These are phyloP conservation scores for Leptomonas pyrrhocoris DNA, from an alignment of 208 protist genomes.

Conservation along the genomic window DNA sequence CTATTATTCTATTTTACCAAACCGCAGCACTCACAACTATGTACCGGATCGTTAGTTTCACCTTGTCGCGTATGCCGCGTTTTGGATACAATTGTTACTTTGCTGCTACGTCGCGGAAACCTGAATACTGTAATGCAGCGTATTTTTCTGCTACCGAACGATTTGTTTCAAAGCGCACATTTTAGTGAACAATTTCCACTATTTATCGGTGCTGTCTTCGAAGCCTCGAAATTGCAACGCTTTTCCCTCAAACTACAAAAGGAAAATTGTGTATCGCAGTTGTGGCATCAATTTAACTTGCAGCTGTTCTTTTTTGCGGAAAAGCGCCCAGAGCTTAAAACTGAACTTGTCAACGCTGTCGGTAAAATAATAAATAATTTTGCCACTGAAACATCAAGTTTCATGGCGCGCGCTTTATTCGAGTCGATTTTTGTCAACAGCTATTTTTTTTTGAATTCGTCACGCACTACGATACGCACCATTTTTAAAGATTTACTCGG, in stretches of 20 bases:
- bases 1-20: conserved; percentile 28
- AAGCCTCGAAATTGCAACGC: conserved; percentile 1
- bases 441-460: conserved; percentile 10
- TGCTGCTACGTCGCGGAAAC: conserved; percentile 22
- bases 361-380: conserved; percentile 8
- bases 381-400: background rate
- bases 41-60: background rate
- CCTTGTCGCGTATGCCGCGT: background rate
- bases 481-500: conserved; percentile 24
- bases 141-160: conserved; percentile 4
- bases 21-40: background rate
- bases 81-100: background rate
- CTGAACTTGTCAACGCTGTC: conserved; percentile 1
- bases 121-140: conserved; percentile 3
- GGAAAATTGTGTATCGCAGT: conserved; percentile 8
- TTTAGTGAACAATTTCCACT: conserved; percentile 18
- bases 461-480: conserved; percentile 1
- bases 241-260: conserved; percentile 16
- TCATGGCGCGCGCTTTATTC: conserved; percentile 18
- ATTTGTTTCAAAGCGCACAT: conserved; percentile 17
- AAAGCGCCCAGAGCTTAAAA: conserved; percentile 20
- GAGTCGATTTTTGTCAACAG: conserved; percentile 28
- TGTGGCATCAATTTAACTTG: conserved; percentile 25
- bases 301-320: conserved; percentile 11
- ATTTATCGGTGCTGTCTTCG: conserved; percentile 8